Base-by-base conservation (phyloP, 1,284 basidiomycete species). In the Apiotrichum veenhuisii region DNA sequence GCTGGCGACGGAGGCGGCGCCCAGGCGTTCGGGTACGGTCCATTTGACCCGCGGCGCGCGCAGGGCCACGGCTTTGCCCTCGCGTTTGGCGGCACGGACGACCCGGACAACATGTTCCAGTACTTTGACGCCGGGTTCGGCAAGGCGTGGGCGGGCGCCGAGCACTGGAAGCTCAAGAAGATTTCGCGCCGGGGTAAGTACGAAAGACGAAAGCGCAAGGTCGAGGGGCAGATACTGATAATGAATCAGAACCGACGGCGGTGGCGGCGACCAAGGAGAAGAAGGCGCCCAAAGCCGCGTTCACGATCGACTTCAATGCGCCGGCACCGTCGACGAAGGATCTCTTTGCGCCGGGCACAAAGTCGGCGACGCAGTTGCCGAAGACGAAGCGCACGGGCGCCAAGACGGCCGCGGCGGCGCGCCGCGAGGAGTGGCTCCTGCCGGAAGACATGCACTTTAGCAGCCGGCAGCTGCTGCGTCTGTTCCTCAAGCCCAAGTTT, bases 371-470 rank as follows among this genome's bases (percentile, higher is more conserved):
- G 57, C 86, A 84, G 40, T 77, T 93, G 11, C 83, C 88, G 3
- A 82, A 77, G 1, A 52, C 66, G 14, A 52, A 62, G 63, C 51
- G 74, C 33, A 61, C 74, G 23, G 26, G 73, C 26, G 83, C 79
- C 73, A 75, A 77, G 52, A 83, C 72, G 61, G 76, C 78, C 59
- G 79, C 44, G 79, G 72, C 82, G 14, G 78, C 55, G 79, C 54
- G 62, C 79, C 78, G 65, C 56, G 85, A 88, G 56, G 85, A 90
- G 57, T 88, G 91, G 69, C 83, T 86, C 10, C 80, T 98, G 49
- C 95, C 95, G 1, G 92, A 97, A 67, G 95, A 99, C 74, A 96
- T 95, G 86, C 95, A 98, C 75, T 99, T 98, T 74, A 89, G 87
- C 51, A 91, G 87, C 68, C 82, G 86, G 62, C 89, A 95, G 68